Base-by-base conservation (phyloP, 2,329 filamentous ascomycete genomes). In the Talaromyces sp. region DNA sequence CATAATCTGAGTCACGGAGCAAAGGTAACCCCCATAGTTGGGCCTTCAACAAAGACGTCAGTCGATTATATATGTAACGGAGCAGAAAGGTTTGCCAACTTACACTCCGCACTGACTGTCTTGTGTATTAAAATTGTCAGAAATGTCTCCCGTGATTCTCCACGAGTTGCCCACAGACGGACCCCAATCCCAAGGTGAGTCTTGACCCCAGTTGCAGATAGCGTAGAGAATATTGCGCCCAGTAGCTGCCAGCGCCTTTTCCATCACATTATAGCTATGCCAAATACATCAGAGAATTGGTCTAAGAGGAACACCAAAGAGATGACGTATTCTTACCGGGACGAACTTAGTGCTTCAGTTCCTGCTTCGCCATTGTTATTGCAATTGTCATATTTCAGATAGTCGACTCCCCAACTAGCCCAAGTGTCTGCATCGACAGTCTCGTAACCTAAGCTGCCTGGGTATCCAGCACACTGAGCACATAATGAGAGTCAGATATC, bases 191-290 rank as follows among this genome's bases (percentile, higher is more conserved):
- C 51, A 38, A 17, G 61, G 64, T 41, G 67, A 71, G 50, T 76
- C 79, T n/a, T 74, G 68, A 10, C 81, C 81, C 80, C 81, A 82
- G 41, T 78, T 73, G 67, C 80, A 83, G 38, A 83, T 69, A 41
- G 70, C 75, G 67, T 79, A 82, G 21, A 78, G 67, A 17, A 83
- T 82, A 0, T 73, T 70, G 32, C 75, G 71, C 49, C 75, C 71
- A 50, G 77, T 75, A 2, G 63, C 75, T 1, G 71, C 64, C 3
- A 83, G 71, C 4, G 78, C 78, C 63, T 82, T 75, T 26, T 76
- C 70, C 81, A 84, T 83, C 54, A 69, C 66, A 17, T 65, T 63
- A 66, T 77, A 84, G 6, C 81, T 74, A 38, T n/a, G n/a, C n/a
- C n/a, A n/a, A n/a, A n/a, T n/a, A n/a, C n/a, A n/a, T n/a, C n/a